phyloP scores from a whole-genome alignment of 163 green algal species.

The Scenedesmus sp. region DNA sequence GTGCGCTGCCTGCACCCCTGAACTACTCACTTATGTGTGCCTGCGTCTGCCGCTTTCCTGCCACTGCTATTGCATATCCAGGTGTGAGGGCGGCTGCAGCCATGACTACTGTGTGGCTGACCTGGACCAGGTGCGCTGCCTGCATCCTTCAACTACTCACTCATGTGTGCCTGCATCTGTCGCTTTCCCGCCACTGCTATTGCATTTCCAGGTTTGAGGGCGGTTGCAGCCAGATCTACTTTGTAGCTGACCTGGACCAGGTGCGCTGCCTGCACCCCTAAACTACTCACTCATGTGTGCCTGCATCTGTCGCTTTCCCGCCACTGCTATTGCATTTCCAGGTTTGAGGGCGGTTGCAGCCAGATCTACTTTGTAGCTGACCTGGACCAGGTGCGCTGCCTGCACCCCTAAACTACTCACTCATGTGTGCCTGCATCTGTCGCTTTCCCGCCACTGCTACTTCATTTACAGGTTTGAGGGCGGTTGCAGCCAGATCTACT shows the following conservation, averaged over 20 bases:
- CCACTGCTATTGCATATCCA: background rate
- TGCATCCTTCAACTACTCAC: background rate
- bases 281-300: background rate
- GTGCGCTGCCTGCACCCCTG: no score
- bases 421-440: background rate
- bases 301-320: background rate
- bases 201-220: slow-evolving; percentile 24
- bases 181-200: background rate
- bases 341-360: slow-evolving; percentile 11
- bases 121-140: slow-evolving; percentile 42
- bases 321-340: no score
- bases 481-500: no score
- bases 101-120: slow-evolving; percentile 36
- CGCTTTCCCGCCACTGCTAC: background rate
- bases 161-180: background rate
- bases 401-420: background rate
- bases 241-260: slow-evolving; percentile 11
- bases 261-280: slow-evolving; percentile 31
- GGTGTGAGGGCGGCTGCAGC: slow-evolving; percentile 42
- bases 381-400: slow-evolving; percentile 42
- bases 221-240: slow-evolving; percentile 40
- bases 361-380: slow-evolving; percentile 31
- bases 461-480: slow-evolving; percentile 17
- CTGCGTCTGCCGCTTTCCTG: background rate
- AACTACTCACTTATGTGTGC: background rate